Evolutionary conservation across 2,329 filamentous ascomycete species (phyloP).

Genomic region (Coniochaeta hoffmannii): DNA sequence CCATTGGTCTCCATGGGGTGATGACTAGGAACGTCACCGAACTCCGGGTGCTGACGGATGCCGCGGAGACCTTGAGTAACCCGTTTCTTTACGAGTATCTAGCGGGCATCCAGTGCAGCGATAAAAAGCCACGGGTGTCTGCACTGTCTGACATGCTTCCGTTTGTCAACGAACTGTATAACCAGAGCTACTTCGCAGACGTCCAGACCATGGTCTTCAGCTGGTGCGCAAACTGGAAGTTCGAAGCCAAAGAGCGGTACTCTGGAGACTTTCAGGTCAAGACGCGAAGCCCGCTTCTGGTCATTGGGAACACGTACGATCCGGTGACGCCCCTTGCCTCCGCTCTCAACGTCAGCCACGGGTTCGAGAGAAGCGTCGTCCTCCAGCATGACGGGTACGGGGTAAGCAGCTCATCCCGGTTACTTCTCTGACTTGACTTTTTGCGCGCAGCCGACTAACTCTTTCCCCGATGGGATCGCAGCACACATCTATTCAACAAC

Average conservation of each 20-base stretch:
- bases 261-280: slow-evolving; percentile 22
- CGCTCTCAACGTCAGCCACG: slow-evolving; percentile 26
- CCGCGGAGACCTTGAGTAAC: slow-evolving; percentile 3
- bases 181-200: slow-evolving; percentile 20
- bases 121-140: slow-evolving; percentile 18
- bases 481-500: slow-evolving; percentile 16
- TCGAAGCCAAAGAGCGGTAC: slow-evolving; percentile 28
- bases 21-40: neutral
- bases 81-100: slow-evolving; percentile 6
- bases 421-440: slow-evolving; percentile 3
- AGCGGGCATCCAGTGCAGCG: slow-evolving; percentile 26
- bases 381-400: slow-evolving; percentile 28
- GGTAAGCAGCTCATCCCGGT: too few relatives aligned
- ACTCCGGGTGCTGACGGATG: slow-evolving; percentile 4
- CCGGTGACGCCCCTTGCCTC: slow-evolving; percentile 29
- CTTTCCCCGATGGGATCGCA: neutral
- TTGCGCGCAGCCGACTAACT: slow-evolving; percentile 4
- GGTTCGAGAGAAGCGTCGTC: slow-evolving; percentile 28
- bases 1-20: neutral
- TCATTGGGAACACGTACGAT: slow-evolving; percentile 31
- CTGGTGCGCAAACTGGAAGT: slow-evolving; percentile 29
- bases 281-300: slow-evolving; percentile 24
- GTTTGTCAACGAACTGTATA: slow-evolving; percentile 14
- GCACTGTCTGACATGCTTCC: slow-evolving; percentile 20
- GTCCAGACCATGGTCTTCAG: slow-evolving; percentile 9